A percentile compares a stretch with the other conserved stretches of the same genome.
Conservation (phyloP, 768 basidiomycete species). For the Hebeloma cylindrosporum region DNA sequence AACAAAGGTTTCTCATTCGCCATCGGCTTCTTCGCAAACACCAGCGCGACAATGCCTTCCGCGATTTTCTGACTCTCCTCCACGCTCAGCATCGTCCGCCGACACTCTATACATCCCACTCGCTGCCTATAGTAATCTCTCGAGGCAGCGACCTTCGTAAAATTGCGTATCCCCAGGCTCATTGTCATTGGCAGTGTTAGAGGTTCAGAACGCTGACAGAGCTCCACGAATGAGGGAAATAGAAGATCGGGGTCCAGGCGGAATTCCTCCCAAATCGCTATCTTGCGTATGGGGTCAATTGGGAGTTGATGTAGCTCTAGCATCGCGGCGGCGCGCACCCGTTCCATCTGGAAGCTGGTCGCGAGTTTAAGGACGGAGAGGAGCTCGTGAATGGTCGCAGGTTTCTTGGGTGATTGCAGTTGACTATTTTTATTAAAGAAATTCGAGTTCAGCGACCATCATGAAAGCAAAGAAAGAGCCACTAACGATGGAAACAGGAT, state of each 20-base stretch:
- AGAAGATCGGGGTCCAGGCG: slow-evolving; percentile 31
- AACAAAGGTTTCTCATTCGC: slow-evolving; percentile 10
- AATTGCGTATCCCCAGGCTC: slow-evolving; percentile 32
- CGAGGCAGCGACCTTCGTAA: slow-evolving; percentile 33
- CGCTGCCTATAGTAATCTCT: slow-evolving; percentile 31
- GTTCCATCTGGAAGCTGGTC: slow-evolving; percentile 33
- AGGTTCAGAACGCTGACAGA: slow-evolving; percentile 32
- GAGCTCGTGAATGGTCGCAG: slow-evolving; percentile 30
- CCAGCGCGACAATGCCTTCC: slow-evolving; percentile 20
- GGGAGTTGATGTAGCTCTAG: slow-evolving; percentile 26
- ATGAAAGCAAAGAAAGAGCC: slow-evolving; percentile 1
- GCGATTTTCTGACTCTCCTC: slow-evolving; percentile 26
- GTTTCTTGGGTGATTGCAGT: slow-evolving; percentile 17
- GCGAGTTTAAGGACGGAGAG: slow-evolving; percentile 36
- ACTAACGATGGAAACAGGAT: slow-evolving; percentile 54
- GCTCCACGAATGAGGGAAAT: slow-evolving; percentile 27
- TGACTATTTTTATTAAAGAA: slow-evolving; percentile 6
- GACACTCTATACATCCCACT: slow-evolving; percentile 27
- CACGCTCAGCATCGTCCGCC: slow-evolving; percentile 21
- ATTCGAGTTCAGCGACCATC: not conserved
- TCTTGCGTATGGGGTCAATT: slow-evolving; percentile 34
- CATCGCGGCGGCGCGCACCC: slow-evolving; percentile 28
- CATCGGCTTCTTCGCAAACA: slow-evolving; percentile 15
- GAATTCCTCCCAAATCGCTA: slow-evolving; percentile 37
- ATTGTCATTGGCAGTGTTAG: slow-evolving; percentile 34